Base-by-base conservation (phyloP, 805 yeast species). In the Saturnispora ahearnii region DNA sequence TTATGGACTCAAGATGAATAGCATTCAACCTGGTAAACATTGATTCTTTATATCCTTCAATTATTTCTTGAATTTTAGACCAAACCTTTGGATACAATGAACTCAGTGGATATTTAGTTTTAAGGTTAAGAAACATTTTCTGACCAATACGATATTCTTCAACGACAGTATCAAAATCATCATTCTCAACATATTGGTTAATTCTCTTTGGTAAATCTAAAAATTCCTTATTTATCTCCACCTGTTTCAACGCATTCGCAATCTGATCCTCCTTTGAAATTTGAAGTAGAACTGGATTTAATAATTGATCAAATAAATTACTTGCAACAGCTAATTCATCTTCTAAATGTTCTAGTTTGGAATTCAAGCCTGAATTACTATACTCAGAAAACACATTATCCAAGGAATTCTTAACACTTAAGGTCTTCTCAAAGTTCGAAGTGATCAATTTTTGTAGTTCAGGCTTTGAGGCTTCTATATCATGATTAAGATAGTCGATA, bases 331-430 rank as follows among this genome's bases (percentile, higher is more conserved):
- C 70, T 18, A 78, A 65, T 29, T 67, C 72, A n/a, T 66, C 71
- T 37, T 72, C 53, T 45, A 64, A 52, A 6, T 28, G 32, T 12
- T 49, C 46, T 7, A 61, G 50, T 29, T 57, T 59, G n/a, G 46
- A 41, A 3, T 52, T 41, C 31, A 64, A 45, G 32, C 55, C 55
- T 24, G 61, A 61, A 29, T 58, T 58, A 30, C 72, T 66, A 56
- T 82, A 78, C 54, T 78, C 81, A 21, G 64, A 68, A 53, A 79
- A 75, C 4, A 83, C 79, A 28, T 73, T 73, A 59, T 84, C 90
- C 34, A 85, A 65, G 3, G 78, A 69, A 24, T 82, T 76, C 58
- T 85, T 85, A 28, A 82, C 73, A 53, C 75, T 76, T 31, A 85
- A 86, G 54, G 82, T 84, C 55, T 74, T 72, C 48, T 78, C 75